Conservation (phyloP, 768 basidiomycete species). For the Solioccasus polychromus region DNA sequence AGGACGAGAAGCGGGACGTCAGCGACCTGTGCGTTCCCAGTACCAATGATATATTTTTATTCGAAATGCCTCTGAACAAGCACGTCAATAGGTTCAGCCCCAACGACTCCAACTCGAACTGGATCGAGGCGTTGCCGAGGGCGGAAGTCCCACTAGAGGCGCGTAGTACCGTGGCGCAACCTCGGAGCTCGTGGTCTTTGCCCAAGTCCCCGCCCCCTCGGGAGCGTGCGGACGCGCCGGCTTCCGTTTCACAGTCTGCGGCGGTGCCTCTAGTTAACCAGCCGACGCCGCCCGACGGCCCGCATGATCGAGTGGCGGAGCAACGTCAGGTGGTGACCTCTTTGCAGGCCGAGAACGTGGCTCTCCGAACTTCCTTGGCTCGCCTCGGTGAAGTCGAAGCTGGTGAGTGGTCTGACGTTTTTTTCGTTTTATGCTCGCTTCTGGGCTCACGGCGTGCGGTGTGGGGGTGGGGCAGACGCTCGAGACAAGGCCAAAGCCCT, state of each 20-base stretch:
- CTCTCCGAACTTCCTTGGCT: constrained; percentile 25
- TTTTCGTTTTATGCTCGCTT: not conserved
- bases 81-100: constrained; percentile 42
- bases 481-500: constrained; percentile 12
- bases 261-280: not conserved
- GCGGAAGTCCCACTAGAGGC: constrained; percentile 32
- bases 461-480: too few species aligned
- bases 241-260: constrained; percentile 4
- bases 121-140: constrained; percentile 60
- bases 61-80: constrained; percentile 2
- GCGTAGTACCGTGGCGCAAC: constrained; percentile 34
- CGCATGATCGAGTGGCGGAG: constrained; percentile 15
- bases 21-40: constrained; percentile 59
- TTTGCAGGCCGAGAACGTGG: constrained; percentile 26
- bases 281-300: constrained; percentile 12
- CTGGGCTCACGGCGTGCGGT: not conserved
- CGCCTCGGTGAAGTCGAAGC: constrained; percentile 31
- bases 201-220: constrained; percentile 14
- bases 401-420: constrained; percentile 21
- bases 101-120: constrained; percentile 44
- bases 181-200: constrained; percentile 19
- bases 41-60: not conserved
- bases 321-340: constrained; percentile 16
- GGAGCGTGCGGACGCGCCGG: constrained; percentile 9
- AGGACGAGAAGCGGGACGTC: constrained; percentile 50